Percentiles rank a stretch among this genome's conserved stretches.
These are phyloP conservation scores for Didymella glomerata DNA, from an alignment of 2,329 filamentous ascomycete genomes.

Conservation along the genomic window DNA sequence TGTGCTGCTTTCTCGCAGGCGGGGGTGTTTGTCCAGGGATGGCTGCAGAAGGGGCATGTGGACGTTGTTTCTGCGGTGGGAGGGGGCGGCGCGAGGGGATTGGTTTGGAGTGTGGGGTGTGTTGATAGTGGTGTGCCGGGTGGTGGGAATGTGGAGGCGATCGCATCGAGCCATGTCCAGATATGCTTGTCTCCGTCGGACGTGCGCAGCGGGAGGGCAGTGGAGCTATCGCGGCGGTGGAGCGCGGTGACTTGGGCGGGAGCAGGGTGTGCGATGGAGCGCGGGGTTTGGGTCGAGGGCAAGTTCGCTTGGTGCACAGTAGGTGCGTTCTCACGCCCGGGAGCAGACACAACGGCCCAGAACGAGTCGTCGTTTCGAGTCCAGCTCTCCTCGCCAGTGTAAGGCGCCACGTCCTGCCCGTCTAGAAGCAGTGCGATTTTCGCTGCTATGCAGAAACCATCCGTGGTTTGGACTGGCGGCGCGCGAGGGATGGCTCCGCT, in stretches of 20 bases:
- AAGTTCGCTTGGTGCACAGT: too few relatives aligned
- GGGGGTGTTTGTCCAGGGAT: neutral
- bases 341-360: slow-evolving; percentile 29
- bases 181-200: neutral
- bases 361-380: slow-evolving; percentile 35
- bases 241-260: too few relatives aligned
- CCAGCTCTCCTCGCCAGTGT: slow-evolving; percentile 38
- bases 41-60: slow-evolving; percentile 7
- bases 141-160: neutral
- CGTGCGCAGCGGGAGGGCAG: too few relatives aligned
- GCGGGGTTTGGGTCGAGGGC: too few relatives aligned
- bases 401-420: slow-evolving; percentile 7
- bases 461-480: slow-evolving; percentile 28
- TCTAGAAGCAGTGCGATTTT: slow-evolving; percentile 29
- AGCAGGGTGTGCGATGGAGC: too few relatives aligned
- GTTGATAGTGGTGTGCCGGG: neutral
- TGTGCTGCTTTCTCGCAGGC: slow-evolving; percentile 1
- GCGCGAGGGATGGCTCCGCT: slow-evolving; percentile 31
- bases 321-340: neutral
- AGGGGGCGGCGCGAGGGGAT: too few relatives aligned
- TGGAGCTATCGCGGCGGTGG: neutral
- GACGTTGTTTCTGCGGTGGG: too few relatives aligned
- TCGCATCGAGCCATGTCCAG: neutral
- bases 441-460: slow-evolving; percentile 28
- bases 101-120: too few relatives aligned